phyloP scores from a whole-genome alignment of 768 basidiomycete species.

The Psilocybe cyanescens region DNA sequence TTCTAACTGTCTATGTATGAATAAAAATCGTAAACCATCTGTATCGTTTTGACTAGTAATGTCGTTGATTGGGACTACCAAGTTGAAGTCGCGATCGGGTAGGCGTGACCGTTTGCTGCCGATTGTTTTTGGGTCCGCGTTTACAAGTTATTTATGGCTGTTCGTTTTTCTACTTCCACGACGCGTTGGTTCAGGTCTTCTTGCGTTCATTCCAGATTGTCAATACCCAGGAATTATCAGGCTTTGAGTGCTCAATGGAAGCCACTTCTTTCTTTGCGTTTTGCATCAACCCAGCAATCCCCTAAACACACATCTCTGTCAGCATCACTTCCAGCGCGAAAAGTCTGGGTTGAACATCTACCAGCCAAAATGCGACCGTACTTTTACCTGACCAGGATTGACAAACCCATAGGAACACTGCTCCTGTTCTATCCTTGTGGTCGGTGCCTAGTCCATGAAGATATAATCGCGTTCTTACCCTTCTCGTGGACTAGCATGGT shows the following conservation, averaged over 20 bases:
- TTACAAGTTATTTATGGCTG: not conserved
- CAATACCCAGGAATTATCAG: not conserved
- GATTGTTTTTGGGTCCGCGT: not conserved
- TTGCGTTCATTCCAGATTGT: not conserved
- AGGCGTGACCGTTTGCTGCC: not conserved
- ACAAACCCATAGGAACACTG: conserved; percentile 95
- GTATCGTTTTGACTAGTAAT: too few species aligned
- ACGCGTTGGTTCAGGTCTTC: conserved; percentile 7
- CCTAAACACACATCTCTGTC: not conserved
- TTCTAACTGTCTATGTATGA: conserved; percentile 2
- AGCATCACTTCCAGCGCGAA: conserved; percentile 15
- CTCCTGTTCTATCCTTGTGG: conserved; percentile 94
- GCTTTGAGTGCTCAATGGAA: not conserved
- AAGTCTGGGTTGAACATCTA: conserved; percentile 70
- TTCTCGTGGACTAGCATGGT: conserved; percentile 73
- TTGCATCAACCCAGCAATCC: not conserved
- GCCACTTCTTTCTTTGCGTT: not conserved
- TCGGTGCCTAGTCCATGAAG: conserved; percentile 41
- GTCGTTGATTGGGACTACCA: too few species aligned
- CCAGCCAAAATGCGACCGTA: conserved; percentile 74
- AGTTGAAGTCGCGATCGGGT: not conserved
- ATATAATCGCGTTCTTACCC: not conserved
- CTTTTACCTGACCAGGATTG: conserved; percentile 82
- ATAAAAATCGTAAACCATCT: conserved; percentile 9
- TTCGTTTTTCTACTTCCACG: conserved; percentile 5